Percentiles rank a stretch among this genome's conserved stretches.
Conservation (phyloP, 331 rosid species). For the Ulmus americana region DNA sequence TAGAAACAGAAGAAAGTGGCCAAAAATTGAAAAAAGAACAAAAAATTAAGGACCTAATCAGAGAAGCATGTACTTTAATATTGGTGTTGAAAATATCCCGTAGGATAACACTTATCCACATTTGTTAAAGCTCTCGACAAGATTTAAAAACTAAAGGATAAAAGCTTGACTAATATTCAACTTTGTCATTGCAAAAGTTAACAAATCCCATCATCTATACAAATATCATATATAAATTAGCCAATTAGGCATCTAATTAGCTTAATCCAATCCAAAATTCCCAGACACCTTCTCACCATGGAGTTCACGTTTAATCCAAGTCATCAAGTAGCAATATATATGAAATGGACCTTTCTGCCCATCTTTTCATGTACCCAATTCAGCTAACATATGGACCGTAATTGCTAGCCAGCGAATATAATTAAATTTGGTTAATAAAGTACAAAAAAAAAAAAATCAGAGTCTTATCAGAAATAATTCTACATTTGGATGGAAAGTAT, state of each 20-base stretch:
- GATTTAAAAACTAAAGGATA: slow-evolving; percentile 9
- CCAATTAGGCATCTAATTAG: not conserved
- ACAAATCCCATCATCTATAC: not conserved
- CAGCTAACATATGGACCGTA: slow-evolving; percentile 31
- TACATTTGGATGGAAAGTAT: slow-evolving; percentile 6
- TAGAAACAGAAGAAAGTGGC: too few relatives aligned
- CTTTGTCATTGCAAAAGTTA: not conserved
- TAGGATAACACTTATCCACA: slow-evolving; percentile 10
- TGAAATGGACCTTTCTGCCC: slow-evolving; percentile 19
- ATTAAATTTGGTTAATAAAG: slow-evolving; percentile 4
- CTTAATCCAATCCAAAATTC: not conserved
- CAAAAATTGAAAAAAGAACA: too few relatives aligned
- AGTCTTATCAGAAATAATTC: slow-evolving; percentile 12
- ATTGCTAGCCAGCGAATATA: slow-evolving; percentile 9
- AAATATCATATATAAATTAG: not conserved
- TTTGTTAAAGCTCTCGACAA: not conserved
- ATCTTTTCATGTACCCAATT: slow-evolving; percentile 28
- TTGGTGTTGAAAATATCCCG: not conserved
- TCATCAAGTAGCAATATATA: not conserved
- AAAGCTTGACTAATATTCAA: not conserved
- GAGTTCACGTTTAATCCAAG: slow-evolving; percentile 21
- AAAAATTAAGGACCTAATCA: not conserved
- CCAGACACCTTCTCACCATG: slow-evolving; percentile 1
- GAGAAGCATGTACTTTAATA: not conserved
- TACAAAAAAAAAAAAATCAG: slow-evolving; percentile 13